Conservation (phyloP, 78 protist genomes). For the Guillardia theta region DNA sequence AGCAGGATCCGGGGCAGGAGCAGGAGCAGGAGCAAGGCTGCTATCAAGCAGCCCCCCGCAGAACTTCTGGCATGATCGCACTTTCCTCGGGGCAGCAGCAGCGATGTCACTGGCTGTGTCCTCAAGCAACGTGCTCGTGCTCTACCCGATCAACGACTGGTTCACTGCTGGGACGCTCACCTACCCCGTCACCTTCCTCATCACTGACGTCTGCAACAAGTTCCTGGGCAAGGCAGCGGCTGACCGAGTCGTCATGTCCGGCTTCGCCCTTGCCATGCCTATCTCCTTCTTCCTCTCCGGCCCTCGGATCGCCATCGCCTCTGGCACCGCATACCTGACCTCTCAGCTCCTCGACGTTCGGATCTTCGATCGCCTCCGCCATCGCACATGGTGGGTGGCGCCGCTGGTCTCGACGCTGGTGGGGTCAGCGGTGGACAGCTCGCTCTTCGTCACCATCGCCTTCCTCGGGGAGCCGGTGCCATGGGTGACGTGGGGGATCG, state of each 20-base stretch:
- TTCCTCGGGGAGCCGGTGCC: background rate
- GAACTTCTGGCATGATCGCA: too few relatives aligned
- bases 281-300: background rate
- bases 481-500: constrained; percentile 36
- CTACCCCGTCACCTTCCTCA: constrained; percentile 16
- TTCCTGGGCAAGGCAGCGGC: background rate
- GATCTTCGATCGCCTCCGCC: background rate
- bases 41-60: too few relatives aligned
- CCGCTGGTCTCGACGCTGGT: background rate
- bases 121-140: background rate
- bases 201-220: background rate
- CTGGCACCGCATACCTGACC: constrained; percentile 20
- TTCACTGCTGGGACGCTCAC: constrained; percentile 26
- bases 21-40: too few relatives aligned
- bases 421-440: background rate
- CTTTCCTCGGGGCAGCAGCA: background rate
- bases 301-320: constrained; percentile 5
- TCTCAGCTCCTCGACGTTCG: background rate
- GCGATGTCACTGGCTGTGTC: constrained; percentile 11
- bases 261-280: background rate
- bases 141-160: constrained; percentile 31
- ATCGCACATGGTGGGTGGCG: background rate
- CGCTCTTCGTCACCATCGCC: constrained; percentile 34
- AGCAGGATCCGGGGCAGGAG: too few relatives aligned
- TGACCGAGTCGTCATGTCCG: background rate